Evolutionary conservation across 345 rosid species (phyloP), one percentile per base, ranked within the genome.

Genomic region (Diplotaxis tenuifolia): DNA sequence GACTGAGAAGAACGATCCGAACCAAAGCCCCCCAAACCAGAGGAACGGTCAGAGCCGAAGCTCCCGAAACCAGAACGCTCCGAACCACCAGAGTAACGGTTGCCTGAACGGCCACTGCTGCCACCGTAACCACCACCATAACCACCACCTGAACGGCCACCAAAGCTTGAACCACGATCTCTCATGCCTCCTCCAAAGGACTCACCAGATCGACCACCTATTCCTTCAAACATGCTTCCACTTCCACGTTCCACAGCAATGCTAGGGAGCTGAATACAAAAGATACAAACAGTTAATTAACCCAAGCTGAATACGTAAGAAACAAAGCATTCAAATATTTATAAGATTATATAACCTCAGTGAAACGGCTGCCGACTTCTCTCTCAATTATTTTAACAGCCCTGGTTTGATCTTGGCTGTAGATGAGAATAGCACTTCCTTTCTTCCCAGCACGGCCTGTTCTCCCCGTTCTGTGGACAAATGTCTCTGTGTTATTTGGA

Each of bases 361-460:
- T 70, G 78, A 96, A 96, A 70, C 81, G 80, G 83, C 86, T 84
- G n/a, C 99, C 99, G n/a, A 89, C 87, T 78, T 96, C 99, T 52
- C 87, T 88, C 80, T 92, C 99, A 45, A 89, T 83, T 15, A 74
- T 59, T 81, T 36, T 83, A 31, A 96, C 86, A 50, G 85, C 81
- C 82, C 93, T 85, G 15, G 79, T n/a, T 65, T 96, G 94, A 6
- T 89, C 90, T 45, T 55, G 80, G n/a, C 91, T 75, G 78, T 92
- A 86, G 63, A 96, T 83, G 29, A 96, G 87, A 74, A 96, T 89
- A 3, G 94, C 90, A 82, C 77, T 86, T 75, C 99, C 99, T 81
- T 89, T 92, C 89, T 93, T 96, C 23, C 99, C 98, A 61, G 99
- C 99, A 72, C 99, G 97, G n/a, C 98, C 98, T 57, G 99, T 96